Conservation (phyloP, 1,284 basidiomycete genomes). For the Heterobasidion annosum region DNA sequence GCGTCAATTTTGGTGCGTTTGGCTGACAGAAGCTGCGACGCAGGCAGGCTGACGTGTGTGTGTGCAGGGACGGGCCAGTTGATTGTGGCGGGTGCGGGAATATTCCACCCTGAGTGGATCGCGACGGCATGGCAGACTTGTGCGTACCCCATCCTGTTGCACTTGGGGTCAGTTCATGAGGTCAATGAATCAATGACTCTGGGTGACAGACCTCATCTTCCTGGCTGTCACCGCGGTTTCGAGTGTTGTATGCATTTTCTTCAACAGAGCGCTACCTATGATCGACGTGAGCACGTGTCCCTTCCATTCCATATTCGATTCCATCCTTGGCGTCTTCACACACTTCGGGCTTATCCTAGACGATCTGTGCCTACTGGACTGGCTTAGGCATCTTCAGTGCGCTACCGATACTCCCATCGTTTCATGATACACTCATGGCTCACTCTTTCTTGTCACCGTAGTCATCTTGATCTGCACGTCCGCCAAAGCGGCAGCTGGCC, state of each 20-base stretch:
- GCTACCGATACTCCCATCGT: background rate
- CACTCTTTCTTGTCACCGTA: slow-evolving; percentile 11
- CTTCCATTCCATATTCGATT: too few relatives aligned
- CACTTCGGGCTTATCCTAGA: slow-evolving; percentile 18
- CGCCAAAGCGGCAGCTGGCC: slow-evolving; percentile 36
- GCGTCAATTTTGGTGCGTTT: slow-evolving; percentile 37
- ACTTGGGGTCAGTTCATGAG: background rate
- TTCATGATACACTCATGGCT: background rate
- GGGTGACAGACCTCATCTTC: slow-evolving; percentile 37
- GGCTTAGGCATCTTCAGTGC: slow-evolving; percentile 40
- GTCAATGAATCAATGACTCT: background rate
- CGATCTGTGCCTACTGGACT: slow-evolving; percentile 44
- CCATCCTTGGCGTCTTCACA: background rate
- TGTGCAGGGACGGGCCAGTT: slow-evolving; percentile 40
- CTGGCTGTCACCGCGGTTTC: slow-evolving; percentile 33
- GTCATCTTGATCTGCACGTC: slow-evolving; percentile 40
- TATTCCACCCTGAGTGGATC: slow-evolving; percentile 41
- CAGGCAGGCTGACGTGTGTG: background rate
- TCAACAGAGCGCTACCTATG: slow-evolving; percentile 34
- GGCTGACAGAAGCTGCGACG: too few relatives aligned
- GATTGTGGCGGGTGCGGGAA: slow-evolving; percentile 37
- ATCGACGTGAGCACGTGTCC: slow-evolving; percentile 29
- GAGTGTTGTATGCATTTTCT: slow-evolving; percentile 36
- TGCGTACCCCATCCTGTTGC: slow-evolving; percentile 13
- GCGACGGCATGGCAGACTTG: slow-evolving; percentile 43